phyloP scores from a whole-genome alignment of 768 basidiomycete genomes.

The Lentinula boryana region DNA sequence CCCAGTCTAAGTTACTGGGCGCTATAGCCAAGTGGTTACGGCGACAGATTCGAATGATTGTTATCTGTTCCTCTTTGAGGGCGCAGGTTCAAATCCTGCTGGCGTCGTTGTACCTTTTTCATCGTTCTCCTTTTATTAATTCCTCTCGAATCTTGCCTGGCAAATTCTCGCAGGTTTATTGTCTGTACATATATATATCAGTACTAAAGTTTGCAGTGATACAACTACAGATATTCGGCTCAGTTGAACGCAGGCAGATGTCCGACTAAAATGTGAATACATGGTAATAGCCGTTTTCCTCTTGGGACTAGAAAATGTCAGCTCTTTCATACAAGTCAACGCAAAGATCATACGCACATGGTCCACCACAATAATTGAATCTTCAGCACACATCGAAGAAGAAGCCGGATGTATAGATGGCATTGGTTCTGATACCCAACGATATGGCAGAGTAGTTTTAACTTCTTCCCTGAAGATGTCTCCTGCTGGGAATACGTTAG shows the following conservation, averaged over 20 bases:
- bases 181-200: not conserved
- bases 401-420: constrained; percentile 16
- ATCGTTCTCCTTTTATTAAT: too few relatives aligned
- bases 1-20: constrained; percentile 22
- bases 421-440: constrained; percentile 24
- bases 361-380: constrained; percentile 47
- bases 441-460: constrained; percentile 41
- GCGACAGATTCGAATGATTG: constrained; percentile 44
- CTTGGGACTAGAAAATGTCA: not conserved
- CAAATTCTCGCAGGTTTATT: too few relatives aligned
- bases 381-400: constrained; percentile 51
- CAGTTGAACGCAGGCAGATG: too few relatives aligned
- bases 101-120: not conserved
- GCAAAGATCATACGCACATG: constrained; percentile 8
- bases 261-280: not conserved
- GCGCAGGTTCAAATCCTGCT: constrained; percentile 2
- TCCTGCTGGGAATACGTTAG: constrained; percentile 17
- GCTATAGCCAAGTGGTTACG: constrained; percentile 80
- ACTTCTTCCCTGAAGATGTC: constrained; percentile 35
- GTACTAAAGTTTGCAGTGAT: too few relatives aligned
- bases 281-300: not conserved
- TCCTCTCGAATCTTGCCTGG: too few relatives aligned
- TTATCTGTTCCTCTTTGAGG: constrained; percentile 1
- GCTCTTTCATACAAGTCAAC: not conserved
- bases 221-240: too few relatives aligned